These are phyloP conservation scores for Fusarium protoensiforme DNA, from an alignment of 2,329 filamentous ascomycete species.

Conservation along the genomic window DNA sequence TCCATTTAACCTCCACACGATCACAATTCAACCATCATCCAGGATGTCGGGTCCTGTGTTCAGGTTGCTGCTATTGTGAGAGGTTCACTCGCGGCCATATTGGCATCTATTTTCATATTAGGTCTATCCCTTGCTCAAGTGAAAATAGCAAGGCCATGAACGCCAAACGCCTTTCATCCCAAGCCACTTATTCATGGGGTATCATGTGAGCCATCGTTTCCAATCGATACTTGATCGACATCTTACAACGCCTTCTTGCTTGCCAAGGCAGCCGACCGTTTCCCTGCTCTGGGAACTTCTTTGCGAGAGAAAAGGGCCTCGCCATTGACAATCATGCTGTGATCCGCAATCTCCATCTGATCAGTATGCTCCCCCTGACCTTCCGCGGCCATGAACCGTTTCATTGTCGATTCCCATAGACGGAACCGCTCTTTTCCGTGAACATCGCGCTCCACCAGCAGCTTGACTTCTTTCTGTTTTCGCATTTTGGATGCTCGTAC, in stretches of 20 bases:
- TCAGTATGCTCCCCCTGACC: slow-evolving; percentile 47
- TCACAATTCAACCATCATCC: background rate
- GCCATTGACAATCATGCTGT: slow-evolving; percentile 73
- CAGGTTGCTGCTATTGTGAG: background rate
- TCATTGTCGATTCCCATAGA: slow-evolving; percentile 72
- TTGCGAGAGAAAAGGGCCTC: slow-evolving; percentile 64
- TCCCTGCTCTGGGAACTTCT: slow-evolving; percentile 61
- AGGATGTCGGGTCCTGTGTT: background rate
- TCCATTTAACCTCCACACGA: background rate
- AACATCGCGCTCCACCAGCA: slow-evolving; percentile 63
- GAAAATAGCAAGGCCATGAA: slow-evolving; percentile 16
- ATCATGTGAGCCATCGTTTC: slow-evolving; percentile 19
- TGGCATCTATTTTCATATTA: slow-evolving; percentile 14
- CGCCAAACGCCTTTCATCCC: slow-evolving; percentile 22
- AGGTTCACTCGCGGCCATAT: slow-evolving; percentile 5
- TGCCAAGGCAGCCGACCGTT: slow-evolving; percentile 48
- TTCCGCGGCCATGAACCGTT: slow-evolving; percentile 58
- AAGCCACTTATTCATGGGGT: slow-evolving; percentile 21
- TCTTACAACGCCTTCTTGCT: slow-evolving; percentile 36
- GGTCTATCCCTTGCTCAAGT: background rate
- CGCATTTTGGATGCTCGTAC: slow-evolving; percentile 72
- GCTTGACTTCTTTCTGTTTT: slow-evolving; percentile 72
- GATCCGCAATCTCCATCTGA: slow-evolving; percentile 66
- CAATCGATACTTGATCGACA: background rate
- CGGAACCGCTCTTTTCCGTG: slow-evolving; percentile 66